phyloP scores from a whole-genome alignment of 768 basidiomycete genomes.

The Lanmaoa pseudosensibilis region DNA sequence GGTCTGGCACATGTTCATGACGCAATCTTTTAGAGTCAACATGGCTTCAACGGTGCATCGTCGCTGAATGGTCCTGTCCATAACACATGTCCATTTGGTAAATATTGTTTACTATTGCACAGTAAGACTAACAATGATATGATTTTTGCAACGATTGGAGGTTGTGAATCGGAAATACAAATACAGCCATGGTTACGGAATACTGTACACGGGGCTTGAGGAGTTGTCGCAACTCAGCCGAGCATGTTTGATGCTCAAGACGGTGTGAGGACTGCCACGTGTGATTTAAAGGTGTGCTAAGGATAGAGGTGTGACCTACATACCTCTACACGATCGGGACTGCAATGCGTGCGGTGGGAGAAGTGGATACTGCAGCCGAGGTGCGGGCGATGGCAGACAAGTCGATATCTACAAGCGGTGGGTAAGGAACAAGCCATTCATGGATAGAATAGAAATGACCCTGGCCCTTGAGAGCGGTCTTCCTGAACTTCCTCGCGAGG shows the following conservation, averaged over 20 bases:
- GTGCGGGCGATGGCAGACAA: slow-evolving; percentile 81
- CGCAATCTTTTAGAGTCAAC: neutral
- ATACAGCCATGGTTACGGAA: slow-evolving; percentile 15
- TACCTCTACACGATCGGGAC: slow-evolving; percentile 23
- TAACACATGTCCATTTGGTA: neutral
- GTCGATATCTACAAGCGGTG: slow-evolving; percentile 43
- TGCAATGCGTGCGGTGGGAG: slow-evolving; percentile 36
- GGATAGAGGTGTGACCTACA: neutral
- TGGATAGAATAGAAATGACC: slow-evolving; percentile 33
- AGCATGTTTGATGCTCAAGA: neutral
- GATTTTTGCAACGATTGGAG: neutral
- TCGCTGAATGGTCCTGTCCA: neutral
- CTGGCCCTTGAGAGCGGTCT: slow-evolving; percentile 65
- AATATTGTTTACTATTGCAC: slow-evolving; percentile 7
- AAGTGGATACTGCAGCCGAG: slow-evolving; percentile 66
- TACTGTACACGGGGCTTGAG: slow-evolving; percentile 7
- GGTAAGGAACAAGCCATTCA: slow-evolving; percentile 1
- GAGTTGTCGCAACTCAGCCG: neutral
- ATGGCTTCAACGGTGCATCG: neutral
- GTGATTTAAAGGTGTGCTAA: neutral
- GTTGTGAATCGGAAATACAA: slow-evolving; percentile 11
- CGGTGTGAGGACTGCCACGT: neutral
- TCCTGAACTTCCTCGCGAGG: slow-evolving; percentile 66
- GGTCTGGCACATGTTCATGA: neutral
- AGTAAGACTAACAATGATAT: slow-evolving; percentile 2